These are phyloP conservation scores for Wickerhamomyces sp. DNA, from an alignment of 1,139 yeast genomes.

Conservation along the genomic window DNA sequence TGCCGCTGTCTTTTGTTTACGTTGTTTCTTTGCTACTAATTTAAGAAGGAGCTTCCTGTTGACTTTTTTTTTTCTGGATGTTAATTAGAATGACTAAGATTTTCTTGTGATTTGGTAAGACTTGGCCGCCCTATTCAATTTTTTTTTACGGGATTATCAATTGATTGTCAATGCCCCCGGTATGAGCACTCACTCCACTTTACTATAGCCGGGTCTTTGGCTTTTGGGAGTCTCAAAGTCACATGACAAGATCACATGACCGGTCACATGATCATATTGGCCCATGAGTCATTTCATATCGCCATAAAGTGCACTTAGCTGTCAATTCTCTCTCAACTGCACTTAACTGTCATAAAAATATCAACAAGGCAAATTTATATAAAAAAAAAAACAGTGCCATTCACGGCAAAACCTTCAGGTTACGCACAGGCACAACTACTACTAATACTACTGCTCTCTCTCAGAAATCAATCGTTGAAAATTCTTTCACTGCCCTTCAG, in stretches of 20 bases:
- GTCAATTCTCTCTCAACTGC: neutral
- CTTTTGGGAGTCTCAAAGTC: no score
- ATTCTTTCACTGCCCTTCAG: neutral
- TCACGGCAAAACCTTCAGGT: no score
- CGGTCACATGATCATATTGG: neutral
- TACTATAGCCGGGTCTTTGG: no score
- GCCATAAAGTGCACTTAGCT: slow-evolving; percentile 2
- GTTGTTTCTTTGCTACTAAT: no score
- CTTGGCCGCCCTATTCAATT: no score
- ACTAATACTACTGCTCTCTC: neutral
- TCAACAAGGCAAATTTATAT: neutral
- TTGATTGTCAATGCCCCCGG: neutral
- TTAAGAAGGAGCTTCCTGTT: no score
- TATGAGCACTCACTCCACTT: neutral
- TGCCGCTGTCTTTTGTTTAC: no score
- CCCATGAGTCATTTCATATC: neutral
- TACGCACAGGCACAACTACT: no score
- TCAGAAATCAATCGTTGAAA: neutral
- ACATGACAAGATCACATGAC: no score
- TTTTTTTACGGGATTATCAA: neutral
- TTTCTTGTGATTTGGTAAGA: no score
- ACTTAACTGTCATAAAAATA: neutral
- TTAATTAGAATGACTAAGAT: no score
- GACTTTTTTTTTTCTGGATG: no score
- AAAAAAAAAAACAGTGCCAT: neutral